Evolutionary conservation across 2,329 filamentous ascomycete genomes (phyloP), one percentile per base, ranked within the genome.

Genomic region (Alternaria gaisen): DNA sequence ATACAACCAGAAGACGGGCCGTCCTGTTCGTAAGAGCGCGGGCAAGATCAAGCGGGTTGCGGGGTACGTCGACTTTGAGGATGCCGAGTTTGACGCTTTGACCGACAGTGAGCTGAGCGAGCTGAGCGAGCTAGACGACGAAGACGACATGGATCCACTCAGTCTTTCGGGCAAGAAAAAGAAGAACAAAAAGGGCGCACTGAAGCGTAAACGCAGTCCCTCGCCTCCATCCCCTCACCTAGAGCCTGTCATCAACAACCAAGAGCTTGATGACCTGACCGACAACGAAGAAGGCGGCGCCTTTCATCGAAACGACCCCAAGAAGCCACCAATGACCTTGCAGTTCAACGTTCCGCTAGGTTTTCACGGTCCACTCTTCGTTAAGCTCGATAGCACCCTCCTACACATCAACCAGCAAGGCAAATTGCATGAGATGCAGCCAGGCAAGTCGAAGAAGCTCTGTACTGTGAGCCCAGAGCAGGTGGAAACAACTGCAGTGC

Each of bases 321-420:
- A 69, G 54, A 62, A 64, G 41, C 44, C 70, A 14, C 72, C 79
- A 0, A 67, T 82, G 38, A 74, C 77, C 30, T 67, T 84, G 26
- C 81, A 80, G n/a, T 77, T 84, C 73, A 81, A 83, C 60, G 74
- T 83, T 7, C 81, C 81, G 9, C 65, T 76, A 3, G 81, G 81
- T 11, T 82, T 81, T 63, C 72, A 79, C 67, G 81, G 81, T n/a
- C 81, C 81, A 4, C 72, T 83, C 46, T 71, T 79, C 22, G 73
- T 83, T 51, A 79, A 80, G 53, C 68, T 83, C 16, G 77, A 82
- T 55, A 65, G 65, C 10, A 60, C 56, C n/a, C 44, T 77, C 16
- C 34, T 74, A 18, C 63, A 66, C 5, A 57, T 44, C 14, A 59
- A 55, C 7, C 56, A 62, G 14, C 58, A 63, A 48, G 67, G 42